Percentiles rank a stretch among this genome's conserved stretches.
Evolutionary conservation across 345 rosid species (phyloP).

Genomic region (Euclidium syriacum): DNA sequence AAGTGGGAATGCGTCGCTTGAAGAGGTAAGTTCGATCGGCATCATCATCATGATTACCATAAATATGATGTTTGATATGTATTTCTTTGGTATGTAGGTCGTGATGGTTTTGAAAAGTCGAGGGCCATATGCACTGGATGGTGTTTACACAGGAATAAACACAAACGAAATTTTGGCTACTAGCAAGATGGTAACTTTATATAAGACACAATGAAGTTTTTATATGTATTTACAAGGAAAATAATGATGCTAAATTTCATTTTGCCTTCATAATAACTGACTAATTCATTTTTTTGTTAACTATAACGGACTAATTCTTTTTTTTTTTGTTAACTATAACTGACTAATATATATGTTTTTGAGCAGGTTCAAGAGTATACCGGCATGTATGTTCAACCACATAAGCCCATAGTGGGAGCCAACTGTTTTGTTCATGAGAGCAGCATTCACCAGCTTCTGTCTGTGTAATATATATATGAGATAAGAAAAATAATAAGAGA

Average conservation of each 20-base stretch:
- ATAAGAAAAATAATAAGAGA: too few relatives aligned
- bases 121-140: constrained; percentile 55
- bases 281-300: too few relatives aligned
- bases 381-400: constrained; percentile 52
- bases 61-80: not conserved
- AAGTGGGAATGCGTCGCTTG: too few relatives aligned
- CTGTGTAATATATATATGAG: too few relatives aligned
- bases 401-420: too few relatives aligned
- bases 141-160: constrained; percentile 59
- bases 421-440: too few relatives aligned
- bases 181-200: constrained; percentile 62
- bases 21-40: not conserved
- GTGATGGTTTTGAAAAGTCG: constrained; percentile 73
- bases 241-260: not conserved
- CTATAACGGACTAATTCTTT: too few relatives aligned
- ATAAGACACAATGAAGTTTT: not conserved
- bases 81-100: constrained; percentile 30
- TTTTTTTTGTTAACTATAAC: too few relatives aligned
- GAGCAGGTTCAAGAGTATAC: constrained; percentile 68
- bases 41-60: not conserved
- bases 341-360: not conserved
- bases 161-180: constrained; percentile 54
- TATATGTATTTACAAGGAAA: too few relatives aligned
- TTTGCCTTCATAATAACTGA: not conserved
- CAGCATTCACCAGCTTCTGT: too few relatives aligned